Evolutionary conservation across 495 filamentous ascomycete genomes (phyloP).

Genomic region (Glutinoglossum americanum): DNA sequence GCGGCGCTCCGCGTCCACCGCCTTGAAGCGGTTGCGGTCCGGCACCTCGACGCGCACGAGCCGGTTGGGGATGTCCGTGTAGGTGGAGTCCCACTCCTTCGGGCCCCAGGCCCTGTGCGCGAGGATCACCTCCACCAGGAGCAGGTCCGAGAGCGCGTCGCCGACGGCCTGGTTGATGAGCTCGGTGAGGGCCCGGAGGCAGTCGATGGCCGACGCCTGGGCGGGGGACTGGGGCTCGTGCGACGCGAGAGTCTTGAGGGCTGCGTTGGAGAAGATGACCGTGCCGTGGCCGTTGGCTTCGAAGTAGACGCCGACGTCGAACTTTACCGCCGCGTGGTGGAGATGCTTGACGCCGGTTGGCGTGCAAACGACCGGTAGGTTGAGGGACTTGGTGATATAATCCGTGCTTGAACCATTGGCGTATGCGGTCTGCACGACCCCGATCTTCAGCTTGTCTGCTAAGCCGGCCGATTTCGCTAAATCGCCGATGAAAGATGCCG

Average conservation of each 20-base stretch:
- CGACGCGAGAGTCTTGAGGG: constrained; percentile 50
- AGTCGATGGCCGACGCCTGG: constrained; percentile 66
- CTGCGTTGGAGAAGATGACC: constrained; percentile 73
- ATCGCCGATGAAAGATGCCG: constrained; percentile 82
- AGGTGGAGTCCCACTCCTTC: constrained; percentile 80
- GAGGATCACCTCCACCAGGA: constrained; percentile 89
- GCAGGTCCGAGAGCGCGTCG: constrained; percentile 84
- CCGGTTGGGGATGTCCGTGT: constrained; percentile 90
- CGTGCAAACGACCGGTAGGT: constrained; percentile 79
- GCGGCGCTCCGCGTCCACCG: constrained; percentile 76
- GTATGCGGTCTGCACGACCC: constrained; percentile 91
- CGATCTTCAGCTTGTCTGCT: constrained; percentile 57
- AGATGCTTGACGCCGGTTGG: constrained; percentile 93
- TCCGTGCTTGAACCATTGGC: constrained; percentile 91
- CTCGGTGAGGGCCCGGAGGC: constrained; percentile 56
- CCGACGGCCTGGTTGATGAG: constrained; percentile 96
- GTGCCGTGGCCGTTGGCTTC: constrained; percentile 97
- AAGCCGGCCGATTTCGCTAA: constrained; percentile 63
- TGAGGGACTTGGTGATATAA: constrained; percentile 71
- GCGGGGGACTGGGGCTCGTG: constrained; percentile 75
- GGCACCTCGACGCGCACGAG: constrained; percentile 76
- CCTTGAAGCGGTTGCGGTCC: constrained; percentile 70
- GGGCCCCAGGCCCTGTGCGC: constrained; percentile 86
- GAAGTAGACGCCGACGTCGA: constrained; percentile 93
- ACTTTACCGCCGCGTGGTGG: constrained; percentile 78